Evolutionary conservation across 352 stramenopile species (phyloP), one percentile per base, ranked within the genome.

Genomic region (Phytophthora cactorum): DNA sequence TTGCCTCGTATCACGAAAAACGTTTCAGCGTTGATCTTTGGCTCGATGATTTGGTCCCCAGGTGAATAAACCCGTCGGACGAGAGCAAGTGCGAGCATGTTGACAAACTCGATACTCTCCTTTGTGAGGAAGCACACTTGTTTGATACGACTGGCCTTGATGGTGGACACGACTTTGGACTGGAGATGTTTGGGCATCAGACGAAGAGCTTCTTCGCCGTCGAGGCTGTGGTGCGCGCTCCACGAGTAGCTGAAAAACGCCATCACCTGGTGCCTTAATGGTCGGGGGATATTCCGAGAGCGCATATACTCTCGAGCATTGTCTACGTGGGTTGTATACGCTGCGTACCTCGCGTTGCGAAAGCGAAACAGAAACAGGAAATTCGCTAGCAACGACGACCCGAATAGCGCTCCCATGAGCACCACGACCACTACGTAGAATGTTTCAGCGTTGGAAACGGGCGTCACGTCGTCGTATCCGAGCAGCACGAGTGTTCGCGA

Each of bases 221-320:
- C 76, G 0, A 91, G 58, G 11, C 75, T 74, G 29, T 81, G 77
- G 59, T 93, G 83, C 0, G 78, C 85, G 3, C 56, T 77, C 83
- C 81, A 91, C 10, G 78, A 53, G 59, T 92, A 91, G 44, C 52
- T 86, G 41, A 89, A 92, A 50, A 89, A 93, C 3, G 73, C 73
- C 1, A 64, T 84, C 3, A 93, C 83, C 38, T 89, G 69, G 3
- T 77, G 76, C 4, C 79, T 52, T 8, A 92, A 39, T 0, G 71
- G 34, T 0, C 71, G 71, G 2, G 85, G 85, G 11, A 93, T 75
- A 38, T 81, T 85, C 38, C 87, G 80, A 3, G 71, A 79, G 39
- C 84, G 78, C 85, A 93, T 92, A 47, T 89, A 90, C 51, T 90
- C 82, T 15, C 79, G 65, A 0, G 83, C 80, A 31, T 92, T 92